Evolutionary conservation across 225 moss, liverwort and hornwort genomes (phyloP).

Genomic region (Pseudoscleropodium purum): DNA sequence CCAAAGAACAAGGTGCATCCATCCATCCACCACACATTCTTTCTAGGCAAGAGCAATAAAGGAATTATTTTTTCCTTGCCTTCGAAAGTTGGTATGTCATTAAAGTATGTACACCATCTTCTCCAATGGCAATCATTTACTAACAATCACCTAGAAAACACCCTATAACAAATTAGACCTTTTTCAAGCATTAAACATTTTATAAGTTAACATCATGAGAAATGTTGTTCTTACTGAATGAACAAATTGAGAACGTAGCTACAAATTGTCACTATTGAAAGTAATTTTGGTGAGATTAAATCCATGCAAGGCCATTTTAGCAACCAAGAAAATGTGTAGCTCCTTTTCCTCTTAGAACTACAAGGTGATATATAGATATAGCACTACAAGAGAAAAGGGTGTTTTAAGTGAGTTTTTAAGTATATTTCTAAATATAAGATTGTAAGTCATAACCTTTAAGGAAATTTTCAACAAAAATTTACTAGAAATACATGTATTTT

Average conservation of each 20-base stretch:
- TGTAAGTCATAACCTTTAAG: too few species aligned
- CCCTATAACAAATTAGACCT: background rate
- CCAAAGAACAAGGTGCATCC: background rate
- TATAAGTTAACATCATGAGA: background rate
- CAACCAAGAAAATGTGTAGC: rapidly evolving
- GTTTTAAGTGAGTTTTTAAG: too few species aligned
- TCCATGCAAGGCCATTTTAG: background rate
- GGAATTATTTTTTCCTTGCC: background rate
- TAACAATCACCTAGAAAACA: background rate
- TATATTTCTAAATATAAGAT: too few species aligned
- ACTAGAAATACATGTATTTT: too few species aligned
- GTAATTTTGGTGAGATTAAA: background rate
- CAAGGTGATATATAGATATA: too few species aligned
- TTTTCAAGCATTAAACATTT: background rate
- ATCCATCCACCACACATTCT: background rate
- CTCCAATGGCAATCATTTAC: rapidly evolving
- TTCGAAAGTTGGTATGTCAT: background rate
- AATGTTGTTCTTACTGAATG: background rate
- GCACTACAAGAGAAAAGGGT: too few species aligned
- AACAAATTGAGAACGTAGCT: rapidly evolving
- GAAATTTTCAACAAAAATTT: too few species aligned
- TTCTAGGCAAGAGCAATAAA: background rate
- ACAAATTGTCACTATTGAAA: background rate
- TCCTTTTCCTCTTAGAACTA: background rate
- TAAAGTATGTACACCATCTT: background rate